Base-by-base conservation (phyloP, 2,329 filamentous ascomycete genomes). In the Lachnellula arida region DNA sequence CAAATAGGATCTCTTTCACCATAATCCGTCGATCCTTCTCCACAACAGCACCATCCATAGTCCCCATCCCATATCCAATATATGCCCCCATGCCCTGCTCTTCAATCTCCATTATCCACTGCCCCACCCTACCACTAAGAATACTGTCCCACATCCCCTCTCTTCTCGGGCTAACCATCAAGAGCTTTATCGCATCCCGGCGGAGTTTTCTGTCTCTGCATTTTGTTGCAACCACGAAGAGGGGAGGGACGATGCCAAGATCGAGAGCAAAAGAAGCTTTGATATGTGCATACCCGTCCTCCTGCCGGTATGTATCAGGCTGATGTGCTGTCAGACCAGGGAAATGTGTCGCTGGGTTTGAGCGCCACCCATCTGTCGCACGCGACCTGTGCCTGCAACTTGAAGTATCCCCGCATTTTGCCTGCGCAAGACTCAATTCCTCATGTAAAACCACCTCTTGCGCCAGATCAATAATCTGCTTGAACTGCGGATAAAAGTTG, bases 391-490 rank as follows among this genome's bases (percentile, higher is more conserved):
- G 76, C 22, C 55, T 51, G 40, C 62, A 59, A 6, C 40, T 54
- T 4, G 43, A 37, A 9, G 25, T 37, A 28, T 55, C 54, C 5
- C 60, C 62, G 25, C 62, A 65, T 43, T 59, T 44, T 4, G 57
- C 55, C 46, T 64, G 61, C 14, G 65, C 64, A 1, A 65, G 51
- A 23, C 42, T 53, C 14, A 64, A 52, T 48, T 67, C 64, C 46
- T 66, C 66, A 25, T 65, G 63, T 1, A 68, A 76, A 2, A 86
- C 79, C 4, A 86, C 77, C 62, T 86, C 83, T 50, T 75, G 70
- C 0, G 81, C 82, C 15, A 86, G 71, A 39, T 79, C 75, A 28
- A 85, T 78, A 61, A 86, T 83, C 22, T 72, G 68, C 55, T 74
- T 73, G 59, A 86, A 86, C 22, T 78, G 74, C 0, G 72, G 68